A percentile compares a stretch with the other conserved stretches of the same genome.
These are phyloP conservation scores for Lomentospora prolificans DNA, from an alignment of 2,329 filamentous ascomycete species.

Conservation along the genomic window DNA sequence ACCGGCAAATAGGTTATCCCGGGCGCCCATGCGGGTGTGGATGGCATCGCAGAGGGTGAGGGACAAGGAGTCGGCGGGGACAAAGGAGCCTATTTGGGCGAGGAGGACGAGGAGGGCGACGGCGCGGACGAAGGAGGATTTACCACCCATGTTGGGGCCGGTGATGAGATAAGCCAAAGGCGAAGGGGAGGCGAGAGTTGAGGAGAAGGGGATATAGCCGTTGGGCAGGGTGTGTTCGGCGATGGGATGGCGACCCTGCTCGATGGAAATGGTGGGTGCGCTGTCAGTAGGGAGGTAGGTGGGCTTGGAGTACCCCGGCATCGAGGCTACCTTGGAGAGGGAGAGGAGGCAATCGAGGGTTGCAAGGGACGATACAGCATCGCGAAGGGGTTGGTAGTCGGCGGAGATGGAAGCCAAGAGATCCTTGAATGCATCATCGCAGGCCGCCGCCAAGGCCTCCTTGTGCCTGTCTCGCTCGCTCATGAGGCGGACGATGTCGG, in stretches of 20 bases:
- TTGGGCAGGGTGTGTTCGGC: slow-evolving; percentile 82
- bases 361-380: slow-evolving; percentile 76
- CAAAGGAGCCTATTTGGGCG: slow-evolving; percentile 88
- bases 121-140: slow-evolving; percentile 92
- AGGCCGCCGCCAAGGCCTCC: slow-evolving; percentile 84
- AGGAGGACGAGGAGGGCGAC: slow-evolving; percentile 88
- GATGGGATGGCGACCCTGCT: slow-evolving; percentile 81
- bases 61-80: slow-evolving; percentile 65
- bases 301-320: slow-evolving; percentile 82
- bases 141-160: slow-evolving; percentile 97
- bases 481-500: slow-evolving; percentile 73
- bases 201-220: slow-evolving; percentile 85
- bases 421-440: slow-evolving; percentile 68
- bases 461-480: slow-evolving; percentile 90
- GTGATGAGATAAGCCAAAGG: slow-evolving; percentile 79
- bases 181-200: slow-evolving; percentile 45
- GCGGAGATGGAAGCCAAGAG: slow-evolving; percentile 65
- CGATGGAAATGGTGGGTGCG: slow-evolving; percentile 58
- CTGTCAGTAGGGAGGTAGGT: slow-evolving; percentile 51
- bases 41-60: slow-evolving; percentile 85
- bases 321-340: slow-evolving; percentile 70
- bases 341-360: slow-evolving; percentile 85
- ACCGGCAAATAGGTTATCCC: slow-evolving; percentile 89
- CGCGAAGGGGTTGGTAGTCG: slow-evolving; percentile 84
- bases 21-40: slow-evolving; percentile 90